A percentile compares a stretch with the other conserved stretches of the same genome.
Conservation (phyloP, 140 eudicot genomes). For the Oenanthe javanica region DNA sequence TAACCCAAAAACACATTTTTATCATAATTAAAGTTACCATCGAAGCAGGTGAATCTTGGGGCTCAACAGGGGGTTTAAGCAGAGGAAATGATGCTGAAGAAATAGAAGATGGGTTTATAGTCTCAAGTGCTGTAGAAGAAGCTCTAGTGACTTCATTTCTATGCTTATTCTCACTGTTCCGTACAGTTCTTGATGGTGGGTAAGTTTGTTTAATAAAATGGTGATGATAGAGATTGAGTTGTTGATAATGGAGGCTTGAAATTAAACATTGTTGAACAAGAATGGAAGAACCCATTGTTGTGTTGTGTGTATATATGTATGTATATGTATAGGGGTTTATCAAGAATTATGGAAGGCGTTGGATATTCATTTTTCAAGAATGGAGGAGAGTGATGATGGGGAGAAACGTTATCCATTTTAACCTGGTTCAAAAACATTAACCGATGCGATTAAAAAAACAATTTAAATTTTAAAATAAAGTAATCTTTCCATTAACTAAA, state of each 20-base stretch:
- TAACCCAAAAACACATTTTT: neutral
- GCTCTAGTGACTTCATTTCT: slow-evolving; percentile 21
- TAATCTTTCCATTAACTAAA: too few relatives aligned
- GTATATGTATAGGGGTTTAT: neutral
- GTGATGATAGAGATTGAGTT: neutral
- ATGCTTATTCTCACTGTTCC: slow-evolving; percentile 8
- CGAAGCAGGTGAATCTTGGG: slow-evolving; percentile 50
- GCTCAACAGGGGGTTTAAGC: slow-evolving; percentile 33
- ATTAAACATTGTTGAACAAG: slow-evolving; percentile 35
- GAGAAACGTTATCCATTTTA: slow-evolving; percentile 15
- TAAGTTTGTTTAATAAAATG: neutral
- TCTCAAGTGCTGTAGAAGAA: slow-evolving; percentile 23
- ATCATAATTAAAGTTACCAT: slow-evolving; percentile 28
- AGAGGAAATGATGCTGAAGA: slow-evolving; percentile 41
- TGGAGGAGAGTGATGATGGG: neutral
- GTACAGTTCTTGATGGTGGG: neutral
- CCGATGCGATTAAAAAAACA: neutral
- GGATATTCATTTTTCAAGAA: neutral
- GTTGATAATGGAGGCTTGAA: slow-evolving; percentile 21
- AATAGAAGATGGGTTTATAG: slow-evolving; percentile 16
- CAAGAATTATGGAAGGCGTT: neutral
- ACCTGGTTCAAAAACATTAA: neutral
- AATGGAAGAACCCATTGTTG: slow-evolving; percentile 34
- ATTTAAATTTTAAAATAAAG: too few relatives aligned
- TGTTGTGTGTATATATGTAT: neutral